Evolutionary conservation across 352 stramenopile genomes (phyloP).

Genomic region (Phytophthora vignae): DNA sequence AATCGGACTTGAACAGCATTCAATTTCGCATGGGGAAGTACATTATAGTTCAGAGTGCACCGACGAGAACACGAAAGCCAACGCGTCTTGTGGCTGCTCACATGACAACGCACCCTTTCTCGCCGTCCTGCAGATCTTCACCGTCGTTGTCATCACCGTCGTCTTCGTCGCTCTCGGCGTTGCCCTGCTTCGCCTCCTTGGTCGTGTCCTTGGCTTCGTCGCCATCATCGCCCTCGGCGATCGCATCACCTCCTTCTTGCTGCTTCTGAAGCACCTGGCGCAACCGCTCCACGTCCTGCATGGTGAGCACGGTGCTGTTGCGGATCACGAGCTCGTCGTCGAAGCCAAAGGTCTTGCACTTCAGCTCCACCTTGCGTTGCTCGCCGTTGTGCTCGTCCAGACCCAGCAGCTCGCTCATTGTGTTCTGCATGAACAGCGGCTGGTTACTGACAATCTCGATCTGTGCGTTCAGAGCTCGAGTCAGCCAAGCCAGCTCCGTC

Average conservation of each 20-base stretch:
- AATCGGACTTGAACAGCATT: too few relatives aligned
- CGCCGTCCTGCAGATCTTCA: conserved; percentile 30
- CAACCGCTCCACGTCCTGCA: conserved; percentile 74
- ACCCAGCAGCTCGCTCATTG: conserved; percentile 66
- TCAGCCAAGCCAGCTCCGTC: conserved; percentile 77
- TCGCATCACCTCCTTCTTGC: conserved; percentile 19
- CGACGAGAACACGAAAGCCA: neutral
- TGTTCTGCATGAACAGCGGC: conserved; percentile 76
- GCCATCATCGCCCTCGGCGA: conserved; percentile 4
- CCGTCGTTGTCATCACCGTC: conserved; percentile 22
- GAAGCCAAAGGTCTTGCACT: conserved; percentile 65
- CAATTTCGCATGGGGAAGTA: neutral
- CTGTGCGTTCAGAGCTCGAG: conserved; percentile 65
- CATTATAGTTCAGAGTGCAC: neutral
- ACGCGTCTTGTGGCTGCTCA: conserved; percentile 16
- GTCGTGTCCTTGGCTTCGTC: conserved; percentile 9
- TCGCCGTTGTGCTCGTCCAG: conserved; percentile 54
- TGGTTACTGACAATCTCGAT: conserved; percentile 75
- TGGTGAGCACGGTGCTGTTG: conserved; percentile 85
- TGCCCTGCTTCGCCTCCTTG: conserved; percentile 19
- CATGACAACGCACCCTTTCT: conserved; percentile 45
- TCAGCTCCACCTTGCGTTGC: conserved; percentile 65
- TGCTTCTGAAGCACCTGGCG: conserved; percentile 55
- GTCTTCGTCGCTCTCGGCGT: conserved; percentile 36
- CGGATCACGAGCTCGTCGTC: conserved; percentile 75